Conservation (phyloP, 1,284 basidiomycete genomes). For the Cystobasidium sp. region DNA sequence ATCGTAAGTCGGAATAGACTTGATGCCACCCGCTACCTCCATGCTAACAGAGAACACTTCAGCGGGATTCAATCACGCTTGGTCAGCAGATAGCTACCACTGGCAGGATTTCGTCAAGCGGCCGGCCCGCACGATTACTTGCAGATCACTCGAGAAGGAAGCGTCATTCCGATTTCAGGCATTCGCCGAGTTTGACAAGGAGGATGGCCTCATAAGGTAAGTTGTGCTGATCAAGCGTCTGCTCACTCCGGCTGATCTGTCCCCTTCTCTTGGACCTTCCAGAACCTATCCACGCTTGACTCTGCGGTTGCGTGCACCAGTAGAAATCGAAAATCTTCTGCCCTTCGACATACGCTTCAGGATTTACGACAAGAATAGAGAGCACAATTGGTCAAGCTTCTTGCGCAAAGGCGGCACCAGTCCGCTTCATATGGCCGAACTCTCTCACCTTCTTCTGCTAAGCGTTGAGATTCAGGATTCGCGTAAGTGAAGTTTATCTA, state of each 20-base stretch:
- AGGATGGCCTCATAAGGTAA: slow-evolving; percentile 68
- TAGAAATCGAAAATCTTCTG: slow-evolving; percentile 94
- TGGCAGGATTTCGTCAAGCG: slow-evolving; percentile 88
- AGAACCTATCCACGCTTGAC: slow-evolving; percentile 84
- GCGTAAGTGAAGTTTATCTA: slow-evolving; percentile 60
- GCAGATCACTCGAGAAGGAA: slow-evolving; percentile 82
- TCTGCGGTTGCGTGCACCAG: slow-evolving; percentile 86
- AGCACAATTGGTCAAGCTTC: slow-evolving; percentile 84
- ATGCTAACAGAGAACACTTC: slow-evolving; percentile 17
- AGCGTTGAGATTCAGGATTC: slow-evolving; percentile 90
- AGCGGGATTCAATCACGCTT: slow-evolving; percentile 95
- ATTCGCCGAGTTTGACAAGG: slow-evolving; percentile 79
- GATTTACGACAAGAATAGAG: slow-evolving; percentile 88
- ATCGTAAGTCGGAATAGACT: slow-evolving; percentile 67
- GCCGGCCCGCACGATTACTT: slow-evolving; percentile 79
- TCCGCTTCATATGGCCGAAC: slow-evolving; percentile 95
- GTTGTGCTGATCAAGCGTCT: slow-evolving; percentile 44
- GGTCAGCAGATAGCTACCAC: slow-evolving; percentile 79
- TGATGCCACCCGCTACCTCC: background rate
- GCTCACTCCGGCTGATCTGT: no score
- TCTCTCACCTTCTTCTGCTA: slow-evolving; percentile 89
- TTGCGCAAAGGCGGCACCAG: slow-evolving; percentile 91
- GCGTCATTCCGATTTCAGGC: slow-evolving; percentile 95
- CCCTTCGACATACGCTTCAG: slow-evolving; percentile 96
- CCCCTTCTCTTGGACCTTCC: background rate